phyloP scores from a whole-genome alignment of 2,329 filamentous ascomycete genomes.

The Alternaria brassicicola region DNA sequence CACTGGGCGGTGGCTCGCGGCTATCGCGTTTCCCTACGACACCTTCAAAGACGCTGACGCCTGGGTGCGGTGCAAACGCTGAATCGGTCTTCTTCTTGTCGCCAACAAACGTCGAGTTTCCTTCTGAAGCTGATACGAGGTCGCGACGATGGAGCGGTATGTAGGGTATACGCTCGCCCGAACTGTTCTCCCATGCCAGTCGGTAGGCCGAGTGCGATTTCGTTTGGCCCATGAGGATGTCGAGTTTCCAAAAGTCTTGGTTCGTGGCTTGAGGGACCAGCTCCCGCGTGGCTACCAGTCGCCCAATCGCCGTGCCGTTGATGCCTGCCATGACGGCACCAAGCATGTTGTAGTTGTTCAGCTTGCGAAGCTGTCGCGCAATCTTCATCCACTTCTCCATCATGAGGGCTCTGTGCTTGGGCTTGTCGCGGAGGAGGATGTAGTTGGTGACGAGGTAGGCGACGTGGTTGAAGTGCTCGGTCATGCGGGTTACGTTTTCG shows the following conservation, averaged over 20 bases:
- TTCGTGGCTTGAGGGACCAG: slow-evolving; percentile 73
- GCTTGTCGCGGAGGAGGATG: slow-evolving; percentile 84
- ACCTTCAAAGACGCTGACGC: slow-evolving; percentile 43
- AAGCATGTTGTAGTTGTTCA: slow-evolving; percentile 97
- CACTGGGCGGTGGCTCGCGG: slow-evolving; percentile 51
- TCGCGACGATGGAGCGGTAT: slow-evolving; percentile 89
- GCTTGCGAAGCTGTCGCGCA: slow-evolving; percentile 78
- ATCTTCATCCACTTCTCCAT: slow-evolving; percentile 96
- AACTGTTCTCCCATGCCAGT: slow-evolving; percentile 96
- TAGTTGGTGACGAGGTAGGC: slow-evolving; percentile 62
- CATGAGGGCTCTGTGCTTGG: slow-evolving; percentile 89
- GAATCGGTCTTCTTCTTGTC: slow-evolving; percentile 39
- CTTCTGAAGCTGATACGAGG: slow-evolving; percentile 88
- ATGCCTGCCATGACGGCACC: slow-evolving; percentile 94
- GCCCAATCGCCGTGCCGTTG: slow-evolving; percentile 84
- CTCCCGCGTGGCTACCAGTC: slow-evolving; percentile 78
- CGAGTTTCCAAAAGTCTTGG: slow-evolving; percentile 85
- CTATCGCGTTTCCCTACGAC: slow-evolving; percentile 37
- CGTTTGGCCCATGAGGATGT: slow-evolving; percentile 89
- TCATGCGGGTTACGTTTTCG: slow-evolving; percentile 91
- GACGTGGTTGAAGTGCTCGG: slow-evolving; percentile 73
- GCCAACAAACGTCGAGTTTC: slow-evolving; percentile 86
- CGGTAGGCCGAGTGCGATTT: slow-evolving; percentile 95
- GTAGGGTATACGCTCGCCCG: slow-evolving; percentile 88
- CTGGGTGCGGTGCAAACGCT: slow-evolving; percentile 42